Evolutionary conservation across 495 filamentous ascomycete species (phyloP).

Genomic region (Glarea lozoyensis): DNA sequence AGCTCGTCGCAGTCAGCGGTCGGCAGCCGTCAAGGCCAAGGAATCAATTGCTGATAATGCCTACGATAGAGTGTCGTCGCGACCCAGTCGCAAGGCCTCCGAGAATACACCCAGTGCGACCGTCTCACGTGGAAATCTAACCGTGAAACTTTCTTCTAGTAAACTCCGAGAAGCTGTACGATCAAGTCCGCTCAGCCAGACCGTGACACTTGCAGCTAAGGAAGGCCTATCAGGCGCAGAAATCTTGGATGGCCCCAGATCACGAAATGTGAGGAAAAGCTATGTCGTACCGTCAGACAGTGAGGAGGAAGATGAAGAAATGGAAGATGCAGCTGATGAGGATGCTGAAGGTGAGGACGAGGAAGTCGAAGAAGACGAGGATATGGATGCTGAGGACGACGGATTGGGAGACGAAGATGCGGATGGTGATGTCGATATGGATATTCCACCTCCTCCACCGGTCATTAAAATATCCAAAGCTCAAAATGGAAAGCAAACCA

Average conservation of each 20-base stretch:
- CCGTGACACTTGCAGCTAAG: constrained; percentile 19
- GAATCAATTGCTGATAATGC: constrained; percentile 22
- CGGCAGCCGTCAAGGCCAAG: constrained; percentile 31
- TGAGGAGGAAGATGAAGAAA: constrained; percentile 39
- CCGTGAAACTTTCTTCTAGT: constrained; percentile 74
- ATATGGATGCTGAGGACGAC: constrained; percentile 37
- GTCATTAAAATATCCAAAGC: constrained; percentile 22
- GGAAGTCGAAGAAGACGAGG: constrained; percentile 28
- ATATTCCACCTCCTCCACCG: constrained; percentile 27
- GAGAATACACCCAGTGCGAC: constrained; percentile 28
- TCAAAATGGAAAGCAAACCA: constrained; percentile 11
- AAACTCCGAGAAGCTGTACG: constrained; percentile 73
- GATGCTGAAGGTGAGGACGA: constrained; percentile 31
- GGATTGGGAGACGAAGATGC: constrained; percentile 35
- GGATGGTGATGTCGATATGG: constrained; percentile 31
- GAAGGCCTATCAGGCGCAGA: constrained; percentile 43
- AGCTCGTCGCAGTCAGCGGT: constrained; percentile 36
- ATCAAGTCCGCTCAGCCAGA: constrained; percentile 13
- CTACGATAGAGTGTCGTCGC: constrained; percentile 5
- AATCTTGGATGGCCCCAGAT: constrained; percentile 51
- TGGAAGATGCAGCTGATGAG: constrained; percentile 32
- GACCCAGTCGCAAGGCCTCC: constrained; percentile 14
- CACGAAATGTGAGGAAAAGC: constrained; percentile 56
- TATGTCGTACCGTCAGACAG: constrained; percentile 51
- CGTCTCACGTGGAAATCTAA: constrained; percentile 56